Percentiles rank a stretch among this genome's conserved stretches.
These are phyloP conservation scores for Papilionanthe hybrid DNA, from an alignment of 116 monocot genomes.

Conservation along the genomic window DNA sequence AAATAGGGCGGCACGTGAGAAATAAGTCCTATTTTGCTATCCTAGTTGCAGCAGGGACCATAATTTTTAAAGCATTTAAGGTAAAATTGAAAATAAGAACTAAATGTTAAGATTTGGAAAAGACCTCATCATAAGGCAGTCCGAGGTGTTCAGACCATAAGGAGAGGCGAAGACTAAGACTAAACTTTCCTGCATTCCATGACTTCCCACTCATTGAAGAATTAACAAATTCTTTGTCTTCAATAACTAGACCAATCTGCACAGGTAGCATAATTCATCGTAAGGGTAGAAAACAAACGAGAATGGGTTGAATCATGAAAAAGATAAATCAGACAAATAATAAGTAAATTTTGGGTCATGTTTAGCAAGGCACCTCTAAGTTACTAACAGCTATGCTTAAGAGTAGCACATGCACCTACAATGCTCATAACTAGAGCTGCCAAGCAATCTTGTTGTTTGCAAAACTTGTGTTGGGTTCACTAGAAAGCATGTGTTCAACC, in stretches of 20 bases:
- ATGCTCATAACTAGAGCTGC: no score
- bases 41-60: background rate
- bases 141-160: constrained; percentile 97
- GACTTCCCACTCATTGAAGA: constrained; percentile 80
- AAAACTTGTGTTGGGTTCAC: no score
- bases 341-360: background rate
- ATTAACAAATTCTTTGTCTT: constrained; percentile 81
- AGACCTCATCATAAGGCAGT: constrained; percentile 71
- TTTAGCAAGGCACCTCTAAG: background rate
- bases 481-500: no score
- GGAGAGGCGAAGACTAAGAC: constrained; percentile 87
- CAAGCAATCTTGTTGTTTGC: no score
- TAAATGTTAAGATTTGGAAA: background rate
- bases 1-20: background rate
- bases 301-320: constrained; percentile 1
- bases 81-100: background rate
- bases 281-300: background rate
- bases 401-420: background rate
- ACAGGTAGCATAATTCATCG: background rate
- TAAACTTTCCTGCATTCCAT: constrained; percentile 93
- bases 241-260: constrained; percentile 90
- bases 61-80: background rate
- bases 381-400: background rate
- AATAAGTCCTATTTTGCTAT: background rate
- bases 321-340: background rate